Conservation (phyloP, 805 yeast species). For the Priceomyces melissophilus region DNA sequence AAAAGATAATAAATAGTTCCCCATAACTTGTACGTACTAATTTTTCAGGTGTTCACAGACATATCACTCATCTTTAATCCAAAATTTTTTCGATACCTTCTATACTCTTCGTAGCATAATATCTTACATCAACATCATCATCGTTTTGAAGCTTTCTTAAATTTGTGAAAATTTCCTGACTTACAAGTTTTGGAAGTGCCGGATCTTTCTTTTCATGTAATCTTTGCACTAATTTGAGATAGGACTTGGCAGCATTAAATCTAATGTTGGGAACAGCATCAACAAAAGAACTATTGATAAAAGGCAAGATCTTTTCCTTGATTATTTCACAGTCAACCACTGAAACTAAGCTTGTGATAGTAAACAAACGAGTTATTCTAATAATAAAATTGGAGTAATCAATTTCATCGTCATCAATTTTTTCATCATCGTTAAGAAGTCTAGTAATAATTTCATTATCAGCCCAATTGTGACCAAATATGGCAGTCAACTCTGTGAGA, state of each 20-base stretch:
- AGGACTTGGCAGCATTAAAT: constrained; percentile 89
- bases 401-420: constrained; percentile 30
- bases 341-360: constrained; percentile 77
- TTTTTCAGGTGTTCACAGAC: no score
- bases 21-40: no score
- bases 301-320: constrained; percentile 70
- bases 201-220: constrained; percentile 25
- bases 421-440: constrained; percentile 44
- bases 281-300: constrained; percentile 61
- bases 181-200: constrained; percentile 25
- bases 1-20: no score
- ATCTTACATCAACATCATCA: constrained; percentile 85
- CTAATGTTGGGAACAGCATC: constrained; percentile 94
- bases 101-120: constrained; percentile 66
- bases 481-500: constrained; percentile 71
- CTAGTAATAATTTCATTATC: constrained; percentile 76
- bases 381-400: constrained; percentile 77
- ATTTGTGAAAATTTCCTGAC: constrained; percentile 55
- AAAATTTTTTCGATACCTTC: constrained; percentile 17
- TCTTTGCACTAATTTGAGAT: constrained; percentile 57
- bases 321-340: constrained; percentile 60
- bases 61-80: background rate
- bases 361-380: constrained; percentile 86
- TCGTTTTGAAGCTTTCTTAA: constrained; percentile 67
- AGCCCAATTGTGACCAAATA: constrained; percentile 95